Base-by-base conservation (phyloP, 2,329 filamentous ascomycete genomes). In the Plenodomus biglobosus region DNA sequence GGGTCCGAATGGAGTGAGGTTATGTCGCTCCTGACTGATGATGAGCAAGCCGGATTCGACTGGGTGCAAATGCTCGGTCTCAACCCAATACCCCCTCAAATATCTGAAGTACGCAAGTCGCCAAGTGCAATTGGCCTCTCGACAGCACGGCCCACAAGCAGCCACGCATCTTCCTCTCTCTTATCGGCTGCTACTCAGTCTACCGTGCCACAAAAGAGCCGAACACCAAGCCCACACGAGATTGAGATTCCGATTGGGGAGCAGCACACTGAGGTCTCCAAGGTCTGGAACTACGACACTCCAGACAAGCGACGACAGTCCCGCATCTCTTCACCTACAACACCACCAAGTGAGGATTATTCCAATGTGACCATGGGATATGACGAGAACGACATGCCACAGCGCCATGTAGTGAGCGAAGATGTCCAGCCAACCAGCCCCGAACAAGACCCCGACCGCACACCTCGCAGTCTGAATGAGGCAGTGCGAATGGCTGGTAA, bases 1-100 rank as follows among this genome's bases (percentile, higher is more conserved):
- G 76, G 78, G 18, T 73, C 80, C 43, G 84, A 88, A 55, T 97
- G 92, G 92, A 85, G 85, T 53, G 92, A 99, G 72, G 76, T 95
- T 6, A 76, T 97, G 49, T 86, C 84, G n/a, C 77, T 97, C 15
- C 82, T 79, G 8, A 84, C 88, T 2, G 86, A 92, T 44, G 84
- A 89, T 64, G 86, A 91, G 53, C 85, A 89, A 46, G 85, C 91
- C 50, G 85, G 87, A 5, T 75, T 82, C 15, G 94, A 97, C 71
- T 99, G 94, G 94, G 77, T 96, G 32, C 82, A 88, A 34, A 89
- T 96, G 72, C 75, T 97, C n/a, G 84, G 84, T n/a, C 72, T 81
- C 22, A 76, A 77, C 27, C 86, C 86, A 21, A 74, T 85, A 27
- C 84, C 84, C 18, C 84, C 85, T 35, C 75, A 76, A 34, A 76